Conservation (phyloP, 2,329 filamentous ascomycete species). For the Exophiala dermatitidis region DNA sequence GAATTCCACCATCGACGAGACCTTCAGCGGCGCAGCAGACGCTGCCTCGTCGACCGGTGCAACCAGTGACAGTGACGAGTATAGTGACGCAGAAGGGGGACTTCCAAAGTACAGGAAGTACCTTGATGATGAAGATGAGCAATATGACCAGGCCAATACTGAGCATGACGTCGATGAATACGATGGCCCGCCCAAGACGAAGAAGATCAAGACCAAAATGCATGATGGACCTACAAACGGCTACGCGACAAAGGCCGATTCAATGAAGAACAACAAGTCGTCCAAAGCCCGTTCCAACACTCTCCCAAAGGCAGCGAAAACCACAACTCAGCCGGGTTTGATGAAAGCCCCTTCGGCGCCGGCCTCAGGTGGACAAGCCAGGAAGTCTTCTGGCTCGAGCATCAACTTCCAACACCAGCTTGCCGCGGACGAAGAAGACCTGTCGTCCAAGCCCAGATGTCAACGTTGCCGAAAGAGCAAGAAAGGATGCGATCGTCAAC, state of each 20-base stretch:
- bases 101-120: constrained; percentile 44
- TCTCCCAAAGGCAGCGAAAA: constrained; percentile 37
- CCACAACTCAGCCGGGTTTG: constrained; percentile 38
- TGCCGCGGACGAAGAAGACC: constrained; percentile 72
- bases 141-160: constrained; percentile 46
- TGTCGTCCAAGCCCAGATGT: constrained; percentile 93
- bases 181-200: constrained; percentile 37
- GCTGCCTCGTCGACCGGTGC: constrained; percentile 76
- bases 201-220: constrained; percentile 47
- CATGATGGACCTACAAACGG: constrained; percentile 25
- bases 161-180: constrained; percentile 40
- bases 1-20: constrained; percentile 86
- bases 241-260: constrained; percentile 20
- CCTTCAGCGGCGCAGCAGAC: constrained; percentile 83
- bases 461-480: constrained; percentile 99
- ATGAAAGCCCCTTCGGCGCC: constrained; percentile 39
- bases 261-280: constrained; percentile 25
- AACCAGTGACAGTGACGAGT: constrained; percentile 65
- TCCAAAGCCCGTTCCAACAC: constrained; percentile 33
- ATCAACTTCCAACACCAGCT: constrained; percentile 56
- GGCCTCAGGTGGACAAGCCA: constrained; percentile 34
- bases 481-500: constrained; percentile 95
- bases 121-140: constrained; percentile 49
- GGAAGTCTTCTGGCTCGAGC: constrained; percentile 58
- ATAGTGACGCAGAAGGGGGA: constrained; percentile 54